Percentiles rank a stretch among this genome's conserved stretches.
phyloP scores from a whole-genome alignment of 208 protist genomes.

The Wallacemonas sp. region DNA sequence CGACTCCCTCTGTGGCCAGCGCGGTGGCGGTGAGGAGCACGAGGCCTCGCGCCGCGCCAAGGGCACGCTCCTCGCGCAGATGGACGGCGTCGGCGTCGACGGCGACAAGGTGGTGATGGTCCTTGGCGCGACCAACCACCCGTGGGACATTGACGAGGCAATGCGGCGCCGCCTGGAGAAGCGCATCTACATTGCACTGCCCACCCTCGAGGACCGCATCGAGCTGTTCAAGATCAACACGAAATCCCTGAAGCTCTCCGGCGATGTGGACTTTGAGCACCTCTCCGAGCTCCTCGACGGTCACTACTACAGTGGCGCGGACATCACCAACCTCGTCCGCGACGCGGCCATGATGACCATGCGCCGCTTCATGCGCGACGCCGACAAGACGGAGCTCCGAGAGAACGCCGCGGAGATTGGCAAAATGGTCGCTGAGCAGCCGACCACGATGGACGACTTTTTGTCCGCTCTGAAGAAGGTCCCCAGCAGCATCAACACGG shows the following conservation, averaged over 20 bases:
- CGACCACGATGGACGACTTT: slow-evolving; percentile 87
- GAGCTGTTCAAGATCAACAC: slow-evolving; percentile 88
- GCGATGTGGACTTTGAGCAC: slow-evolving; percentile 77
- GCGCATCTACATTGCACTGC: slow-evolving; percentile 93
- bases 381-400: slow-evolving; percentile 68
- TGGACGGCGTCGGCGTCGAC: slow-evolving; percentile 89
- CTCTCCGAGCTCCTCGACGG: slow-evolving; percentile 81
- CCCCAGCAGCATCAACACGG: slow-evolving; percentile 83
- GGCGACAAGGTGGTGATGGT: slow-evolving; percentile 89
- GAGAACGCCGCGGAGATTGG: slow-evolving; percentile 82
- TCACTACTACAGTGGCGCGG: slow-evolving; percentile 88
- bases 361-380: slow-evolving; percentile 85
- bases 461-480: slow-evolving; percentile 80
- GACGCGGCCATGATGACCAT: slow-evolving; percentile 95
- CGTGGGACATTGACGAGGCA: slow-evolving; percentile 94
- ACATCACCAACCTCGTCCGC: slow-evolving; percentile 90
- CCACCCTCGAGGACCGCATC: slow-evolving; percentile 69
- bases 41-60: slow-evolving; percentile 97
- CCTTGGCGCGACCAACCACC: slow-evolving; percentile 93
- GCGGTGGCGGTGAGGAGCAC: slow-evolving; percentile 83
- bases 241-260: slow-evolving; percentile 58
- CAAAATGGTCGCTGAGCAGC: slow-evolving; percentile 75
- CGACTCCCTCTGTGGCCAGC: slow-evolving; percentile 92
- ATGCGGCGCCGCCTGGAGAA: slow-evolving; percentile 92
- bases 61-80: slow-evolving; percentile 99